A percentile compares a stretch with the other conserved stretches of the same genome.
Conservation (phyloP, 2,329 filamentous ascomycete species). For the Myriosclerotinia duriaeana region DNA sequence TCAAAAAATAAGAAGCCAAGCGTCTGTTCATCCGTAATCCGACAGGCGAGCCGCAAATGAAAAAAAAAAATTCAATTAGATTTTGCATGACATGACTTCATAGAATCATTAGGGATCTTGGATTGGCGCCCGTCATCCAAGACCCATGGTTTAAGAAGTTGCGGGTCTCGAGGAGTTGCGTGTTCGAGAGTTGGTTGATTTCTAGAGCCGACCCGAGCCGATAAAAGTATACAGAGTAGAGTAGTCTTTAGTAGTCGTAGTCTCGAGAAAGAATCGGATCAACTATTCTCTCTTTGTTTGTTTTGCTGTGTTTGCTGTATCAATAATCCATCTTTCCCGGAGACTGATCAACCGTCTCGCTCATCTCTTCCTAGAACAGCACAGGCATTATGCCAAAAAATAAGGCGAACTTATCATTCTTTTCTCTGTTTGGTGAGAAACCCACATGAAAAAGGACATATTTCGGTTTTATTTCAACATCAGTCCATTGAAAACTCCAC, state of each 20-base stretch:
- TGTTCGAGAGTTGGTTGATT: not conserved
- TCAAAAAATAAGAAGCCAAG: constrained; percentile 2
- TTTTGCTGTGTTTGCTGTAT: not conserved
- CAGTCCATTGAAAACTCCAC: constrained; percentile 15
- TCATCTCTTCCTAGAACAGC: constrained; percentile 12
- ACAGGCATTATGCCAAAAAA: not conserved
- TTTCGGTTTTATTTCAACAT: constrained; percentile 19
- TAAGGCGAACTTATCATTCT: constrained; percentile 1
- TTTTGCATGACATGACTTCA: not conserved
- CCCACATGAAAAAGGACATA: constrained; percentile 17
- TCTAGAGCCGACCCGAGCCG: not conserved
- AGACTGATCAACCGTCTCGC: not conserved
- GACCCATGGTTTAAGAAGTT: not conserved
- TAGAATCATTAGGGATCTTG: not conserved
- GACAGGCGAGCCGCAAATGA: not conserved
- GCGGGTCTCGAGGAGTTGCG: not conserved
- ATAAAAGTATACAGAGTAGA: not conserved
- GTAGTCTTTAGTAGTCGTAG: too few species aligned
- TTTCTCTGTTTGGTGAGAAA: not conserved
- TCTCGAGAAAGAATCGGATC: not conserved
- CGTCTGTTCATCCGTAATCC: not conserved
- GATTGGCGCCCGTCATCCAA: constrained; percentile 8
- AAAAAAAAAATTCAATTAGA: not conserved
- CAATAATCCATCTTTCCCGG: not conserved
- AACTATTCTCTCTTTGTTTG: not conserved